Conservation (phyloP, 495 filamentous ascomycete genomes). For the Arthonia radiata region DNA sequence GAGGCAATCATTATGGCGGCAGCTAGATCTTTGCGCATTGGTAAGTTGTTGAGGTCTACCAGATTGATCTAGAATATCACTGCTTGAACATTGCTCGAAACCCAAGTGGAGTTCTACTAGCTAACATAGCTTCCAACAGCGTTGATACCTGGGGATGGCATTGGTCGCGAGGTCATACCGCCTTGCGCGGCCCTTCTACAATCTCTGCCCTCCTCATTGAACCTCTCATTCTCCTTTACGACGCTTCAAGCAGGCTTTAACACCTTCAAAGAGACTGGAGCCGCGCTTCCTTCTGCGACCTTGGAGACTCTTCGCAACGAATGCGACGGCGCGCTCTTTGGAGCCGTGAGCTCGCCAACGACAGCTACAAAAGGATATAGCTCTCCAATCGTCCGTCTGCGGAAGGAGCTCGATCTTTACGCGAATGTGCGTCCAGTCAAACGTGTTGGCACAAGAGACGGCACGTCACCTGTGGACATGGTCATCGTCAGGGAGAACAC, state of each 20-base stretch:
- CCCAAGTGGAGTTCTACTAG: constrained; percentile 3
- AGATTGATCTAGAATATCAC: background rate
- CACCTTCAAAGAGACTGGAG: constrained; percentile 70
- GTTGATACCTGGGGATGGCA: constrained; percentile 94
- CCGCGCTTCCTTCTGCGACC: constrained; percentile 71
- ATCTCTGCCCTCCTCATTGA: constrained; percentile 56
- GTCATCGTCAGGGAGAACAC: constrained; percentile 98
- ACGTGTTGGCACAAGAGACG: constrained; percentile 37
- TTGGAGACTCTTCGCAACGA: constrained; percentile 62
- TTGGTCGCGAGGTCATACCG: constrained; percentile 94
- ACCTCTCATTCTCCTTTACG: constrained; percentile 79
- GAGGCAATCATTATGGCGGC: too few relatives aligned
- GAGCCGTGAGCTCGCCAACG: constrained; percentile 79
- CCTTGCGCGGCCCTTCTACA: constrained; percentile 78
- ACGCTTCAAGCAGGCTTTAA: constrained; percentile 82
- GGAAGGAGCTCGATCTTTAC: constrained; percentile 84
- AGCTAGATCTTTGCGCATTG: constrained; percentile 7
- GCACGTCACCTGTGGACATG: constrained; percentile 55
- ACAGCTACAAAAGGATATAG: constrained; percentile 83
- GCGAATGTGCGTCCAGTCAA: constrained; percentile 96
- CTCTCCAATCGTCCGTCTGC: constrained; percentile 86
- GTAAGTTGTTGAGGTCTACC: constrained; percentile 2
- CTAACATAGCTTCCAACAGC: constrained; percentile 25
- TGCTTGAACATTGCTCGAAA: constrained; percentile 1
- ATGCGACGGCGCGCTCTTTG: constrained; percentile 91